Evolutionary conservation across 164 flowering plant species (phyloP).

Genomic region (Aristolochia fimbriata): DNA sequence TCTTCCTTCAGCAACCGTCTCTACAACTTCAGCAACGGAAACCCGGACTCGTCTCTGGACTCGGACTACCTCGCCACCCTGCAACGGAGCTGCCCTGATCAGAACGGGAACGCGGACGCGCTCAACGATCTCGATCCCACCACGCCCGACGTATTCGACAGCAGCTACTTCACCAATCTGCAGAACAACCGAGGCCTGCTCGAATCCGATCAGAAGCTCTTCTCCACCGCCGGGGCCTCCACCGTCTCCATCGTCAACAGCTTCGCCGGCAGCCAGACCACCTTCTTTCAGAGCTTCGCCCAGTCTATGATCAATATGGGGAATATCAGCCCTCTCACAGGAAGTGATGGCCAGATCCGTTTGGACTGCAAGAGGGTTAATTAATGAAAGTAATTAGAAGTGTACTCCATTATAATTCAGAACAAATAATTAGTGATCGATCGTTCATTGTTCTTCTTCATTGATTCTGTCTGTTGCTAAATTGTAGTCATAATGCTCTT

Average conservation of each 20-base stretch:
- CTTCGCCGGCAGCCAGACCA: slow-evolving; percentile 7
- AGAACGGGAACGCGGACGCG: background rate
- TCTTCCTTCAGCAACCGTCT: slow-evolving; percentile 6
- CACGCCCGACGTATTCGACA: slow-evolving; percentile 7
- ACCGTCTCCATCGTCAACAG: slow-evolving; percentile 11
- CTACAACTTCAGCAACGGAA: slow-evolving; percentile 8
- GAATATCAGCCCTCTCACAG: slow-evolving; percentile 14
- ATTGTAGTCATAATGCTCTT: too few relatives aligned
- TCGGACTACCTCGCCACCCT: slow-evolving; percentile 1
- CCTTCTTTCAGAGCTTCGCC: slow-evolving; percentile 13
- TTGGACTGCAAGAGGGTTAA: slow-evolving; percentile 8
- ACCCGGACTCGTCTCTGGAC: slow-evolving; percentile 9
- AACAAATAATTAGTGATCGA: too few relatives aligned
- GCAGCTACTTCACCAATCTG: slow-evolving; percentile 16
- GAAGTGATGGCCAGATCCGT: slow-evolving; percentile 12
- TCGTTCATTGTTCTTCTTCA: too few relatives aligned
- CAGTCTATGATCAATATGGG: slow-evolving; percentile 18
- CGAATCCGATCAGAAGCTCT: slow-evolving; percentile 14
- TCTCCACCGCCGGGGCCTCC: slow-evolving; percentile 6
- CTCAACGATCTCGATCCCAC: slow-evolving; percentile 12
- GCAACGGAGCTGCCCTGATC: slow-evolving; percentile 6
- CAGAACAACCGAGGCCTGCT: slow-evolving; percentile 11
- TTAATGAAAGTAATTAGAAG: slow-evolving; percentile 5
- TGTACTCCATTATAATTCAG: too few relatives aligned
- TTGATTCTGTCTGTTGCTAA: too few relatives aligned